Base-by-base conservation (phyloP, 352 stramenopile species). In the Phytophthora tubulina region DNA sequence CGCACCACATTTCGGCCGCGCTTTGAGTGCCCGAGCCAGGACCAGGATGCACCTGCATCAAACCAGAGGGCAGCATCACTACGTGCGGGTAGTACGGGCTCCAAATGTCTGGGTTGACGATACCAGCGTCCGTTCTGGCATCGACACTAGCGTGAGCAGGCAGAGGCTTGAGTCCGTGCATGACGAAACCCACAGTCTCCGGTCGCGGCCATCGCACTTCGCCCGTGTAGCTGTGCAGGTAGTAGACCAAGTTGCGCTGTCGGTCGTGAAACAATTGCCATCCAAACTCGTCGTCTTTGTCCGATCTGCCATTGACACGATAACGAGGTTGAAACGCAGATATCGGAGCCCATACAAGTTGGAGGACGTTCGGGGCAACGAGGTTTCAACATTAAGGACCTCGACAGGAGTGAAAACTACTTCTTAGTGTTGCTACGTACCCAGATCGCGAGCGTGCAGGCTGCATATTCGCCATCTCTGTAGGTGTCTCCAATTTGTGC, bases 171-270 rank as follows among this genome's bases (percentile, higher is more conserved):
- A 78, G 63, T 32, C 75, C 78, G 48, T 85, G 73, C 78, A 83
- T 86, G 63, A 86, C 77, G 32, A 88, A 89, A 45, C 82, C 79
- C 15, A 80, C 70, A 5, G 71, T 73, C 54, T 79, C 75, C 3
- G 79, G 82, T 49, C 73, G 81, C 41, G 79, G 75, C 84, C 84
- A 93, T n/a, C 81, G 80, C 63, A 92, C 83, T 82, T 94, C 86
- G 0, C 86, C 86, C 27, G 86, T 94, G 67, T 91, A 85, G 57
- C 67, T 86, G 60, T 94, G 86, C 51, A 91, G 48, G 33, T 85
- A 89, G 67, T 82, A 94, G 30, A 78, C 56, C 33, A 86, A 59
- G 27, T 89, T 88, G 48, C 60, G 80, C 50, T 71, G 73, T 49
- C 55, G 57, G 53, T 94, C 86, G 57, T 88, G 76, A 44, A 78